These are phyloP conservation scores for Lentinula edodes DNA, from an alignment of 768 basidiomycete genomes.

Conservation along the genomic window DNA sequence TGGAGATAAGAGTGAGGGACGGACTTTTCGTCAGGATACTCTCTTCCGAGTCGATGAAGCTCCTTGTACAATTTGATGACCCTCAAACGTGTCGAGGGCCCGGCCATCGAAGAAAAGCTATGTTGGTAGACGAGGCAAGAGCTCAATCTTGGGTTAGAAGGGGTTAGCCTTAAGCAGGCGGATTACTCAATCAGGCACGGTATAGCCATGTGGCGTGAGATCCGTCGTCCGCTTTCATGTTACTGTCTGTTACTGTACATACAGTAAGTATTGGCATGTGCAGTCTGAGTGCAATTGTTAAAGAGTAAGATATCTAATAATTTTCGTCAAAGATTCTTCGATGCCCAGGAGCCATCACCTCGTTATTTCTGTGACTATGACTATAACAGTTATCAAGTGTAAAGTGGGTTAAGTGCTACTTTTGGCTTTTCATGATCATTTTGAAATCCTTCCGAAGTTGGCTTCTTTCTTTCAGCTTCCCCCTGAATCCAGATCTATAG, in stretches of 20 bases:
- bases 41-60: conserved; percentile 71
- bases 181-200: too few relatives aligned
- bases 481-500: background rate
- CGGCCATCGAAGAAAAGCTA: conserved; percentile 32
- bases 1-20: conserved; percentile 21
- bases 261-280: too few relatives aligned
- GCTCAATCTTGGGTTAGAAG: too few relatives aligned
- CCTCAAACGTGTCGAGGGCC: conserved; percentile 49
- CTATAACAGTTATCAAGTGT: background rate
- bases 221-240: too few relatives aligned
- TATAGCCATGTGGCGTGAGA: too few relatives aligned
- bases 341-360: too few relatives aligned
- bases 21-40: conserved; percentile 79
- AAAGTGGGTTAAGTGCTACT: background rate
- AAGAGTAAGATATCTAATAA: too few relatives aligned
- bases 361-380: too few relatives aligned
- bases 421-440: background rate
- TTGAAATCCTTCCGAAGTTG: background rate
- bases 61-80: conserved; percentile 78
- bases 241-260: too few relatives aligned
- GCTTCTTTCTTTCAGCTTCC: background rate
- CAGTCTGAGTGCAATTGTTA: too few relatives aligned
- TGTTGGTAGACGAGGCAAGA: background rate
- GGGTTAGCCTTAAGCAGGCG: too few relatives aligned
- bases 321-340: too few relatives aligned